Evolutionary conservation across 2,329 filamentous ascomycete species (phyloP).

Genomic region (Colletotrichum trifolii): DNA sequence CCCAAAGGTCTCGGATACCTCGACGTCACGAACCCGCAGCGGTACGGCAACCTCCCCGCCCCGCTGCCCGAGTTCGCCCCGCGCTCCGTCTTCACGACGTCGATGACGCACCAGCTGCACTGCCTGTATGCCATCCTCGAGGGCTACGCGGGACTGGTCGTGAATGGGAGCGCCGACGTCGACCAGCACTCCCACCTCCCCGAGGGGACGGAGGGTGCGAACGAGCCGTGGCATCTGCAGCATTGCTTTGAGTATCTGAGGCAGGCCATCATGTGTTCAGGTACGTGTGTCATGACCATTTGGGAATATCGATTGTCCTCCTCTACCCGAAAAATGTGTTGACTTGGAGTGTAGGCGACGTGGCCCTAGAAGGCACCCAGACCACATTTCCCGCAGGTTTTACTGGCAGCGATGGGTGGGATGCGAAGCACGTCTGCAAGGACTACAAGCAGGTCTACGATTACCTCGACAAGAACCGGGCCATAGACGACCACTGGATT

Average conservation of each 20-base stretch:
- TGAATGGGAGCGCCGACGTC: constrained; percentile 28
- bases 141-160: constrained; percentile 42
- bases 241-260: constrained; percentile 54
- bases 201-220: constrained; percentile 32
- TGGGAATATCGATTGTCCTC: too few relatives aligned
- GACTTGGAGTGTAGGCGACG: constrained; percentile 39
- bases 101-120: constrained; percentile 57
- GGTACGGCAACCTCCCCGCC: constrained; percentile 50
- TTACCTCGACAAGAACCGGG: constrained; percentile 48
- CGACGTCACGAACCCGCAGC: constrained; percentile 46
- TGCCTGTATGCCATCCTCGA: constrained; percentile 53
- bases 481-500: constrained; percentile 51
- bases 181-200: constrained; percentile 41
- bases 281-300: background rate
- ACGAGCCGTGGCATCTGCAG: constrained; percentile 46
- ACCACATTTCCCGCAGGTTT: constrained; percentile 51
- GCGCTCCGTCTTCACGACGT: constrained; percentile 53
- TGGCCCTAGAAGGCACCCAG: constrained; percentile 51
- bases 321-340: too few relatives aligned
- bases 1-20: constrained; percentile 56
- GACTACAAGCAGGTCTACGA: constrained; percentile 49
- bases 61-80: constrained; percentile 46
- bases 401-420: constrained; percentile 55
- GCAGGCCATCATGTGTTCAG: constrained; percentile 46
- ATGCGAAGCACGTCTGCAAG: constrained; percentile 55